A percentile compares a stretch with the other conserved stretches of the same genome.
Evolutionary conservation across 1,284 basidiomycete species (phyloP).

Genomic region (Cryptococcus sp.): DNA sequence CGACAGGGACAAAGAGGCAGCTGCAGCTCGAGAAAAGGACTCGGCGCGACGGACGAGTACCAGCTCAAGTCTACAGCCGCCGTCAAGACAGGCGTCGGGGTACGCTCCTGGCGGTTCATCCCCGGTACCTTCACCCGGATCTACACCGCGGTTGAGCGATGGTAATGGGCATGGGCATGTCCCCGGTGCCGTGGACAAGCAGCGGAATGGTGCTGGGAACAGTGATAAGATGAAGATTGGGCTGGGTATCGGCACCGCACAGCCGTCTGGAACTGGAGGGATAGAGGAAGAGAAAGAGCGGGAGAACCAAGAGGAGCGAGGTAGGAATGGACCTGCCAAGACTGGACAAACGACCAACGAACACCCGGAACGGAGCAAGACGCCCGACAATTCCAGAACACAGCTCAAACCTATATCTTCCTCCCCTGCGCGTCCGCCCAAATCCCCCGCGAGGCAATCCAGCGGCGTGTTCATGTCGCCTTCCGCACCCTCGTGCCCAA

Average conservation of each 20-base stretch:
- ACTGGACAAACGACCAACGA: background rate
- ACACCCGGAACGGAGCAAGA: background rate
- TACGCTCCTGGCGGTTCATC: background rate
- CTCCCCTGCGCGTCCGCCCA: background rate
- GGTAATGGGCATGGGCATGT: background rate
- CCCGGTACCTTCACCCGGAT: background rate
- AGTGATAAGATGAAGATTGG: background rate
- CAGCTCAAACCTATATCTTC: background rate
- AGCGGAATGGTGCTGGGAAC: background rate
- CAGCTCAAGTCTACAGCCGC: background rate
- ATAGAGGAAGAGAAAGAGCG: background rate
- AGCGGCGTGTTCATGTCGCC: background rate
- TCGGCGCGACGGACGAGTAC: constrained; percentile 9
- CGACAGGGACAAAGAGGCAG: constrained; percentile 24
- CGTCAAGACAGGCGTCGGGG: constrained; percentile 6
- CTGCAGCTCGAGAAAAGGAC: constrained; percentile 13
- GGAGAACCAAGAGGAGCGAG: background rate
- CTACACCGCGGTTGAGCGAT: constrained; percentile 1
- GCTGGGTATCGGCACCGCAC: background rate
- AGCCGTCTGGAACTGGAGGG: too few relatives aligned
- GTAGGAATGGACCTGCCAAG: background rate
- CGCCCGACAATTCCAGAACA: background rate
- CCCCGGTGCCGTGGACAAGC: too few relatives aligned
- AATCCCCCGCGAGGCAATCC: background rate
- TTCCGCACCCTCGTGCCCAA: too few relatives aligned